A percentile compares a stretch with the other conserved stretches of the same genome.
Conservation (phyloP, 345 rosid genomes). For the Lepidium sativum region DNA sequence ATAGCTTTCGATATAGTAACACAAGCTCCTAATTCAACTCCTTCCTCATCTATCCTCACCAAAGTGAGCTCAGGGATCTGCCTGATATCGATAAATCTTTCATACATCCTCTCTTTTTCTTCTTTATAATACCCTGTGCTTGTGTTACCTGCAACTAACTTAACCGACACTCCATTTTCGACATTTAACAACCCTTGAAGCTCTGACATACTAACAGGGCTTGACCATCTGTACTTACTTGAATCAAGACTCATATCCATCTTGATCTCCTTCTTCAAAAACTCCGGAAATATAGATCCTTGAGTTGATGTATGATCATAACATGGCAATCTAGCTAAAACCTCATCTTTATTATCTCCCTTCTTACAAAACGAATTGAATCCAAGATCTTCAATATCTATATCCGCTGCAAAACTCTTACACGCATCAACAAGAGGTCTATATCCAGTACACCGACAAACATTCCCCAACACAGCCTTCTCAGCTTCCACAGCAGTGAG, state of each 20-base stretch:
- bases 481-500: constrained; percentile 75
- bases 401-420: constrained; percentile 75
- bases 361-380: constrained; percentile 64
- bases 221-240: constrained; percentile 40
- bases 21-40: constrained; percentile 67
- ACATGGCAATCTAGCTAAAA: constrained; percentile 38
- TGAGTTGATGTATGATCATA: constrained; percentile 29
- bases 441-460: constrained; percentile 96
- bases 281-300: constrained; percentile 46
- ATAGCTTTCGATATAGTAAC: constrained; percentile 72
- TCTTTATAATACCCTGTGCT: constrained; percentile 78
- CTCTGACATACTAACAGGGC: constrained; percentile 44
- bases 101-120: constrained; percentile 19
- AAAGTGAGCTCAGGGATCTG: constrained; percentile 46
- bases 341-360: constrained; percentile 35
- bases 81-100: constrained; percentile 57
- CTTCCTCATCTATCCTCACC: constrained; percentile 39
- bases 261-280: constrained; percentile 46
- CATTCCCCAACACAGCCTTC: constrained; percentile 63
- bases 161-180: constrained; percentile 21
- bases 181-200: constrained; percentile 41
- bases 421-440: constrained; percentile 83
- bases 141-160: constrained; percentile 76
- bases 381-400: constrained; percentile 86
- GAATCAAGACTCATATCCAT: constrained; percentile 28